These are phyloP conservation scores for Hymenoscyphus linearis DNA, from an alignment of 2,329 filamentous ascomycete species.

Conservation along the genomic window DNA sequence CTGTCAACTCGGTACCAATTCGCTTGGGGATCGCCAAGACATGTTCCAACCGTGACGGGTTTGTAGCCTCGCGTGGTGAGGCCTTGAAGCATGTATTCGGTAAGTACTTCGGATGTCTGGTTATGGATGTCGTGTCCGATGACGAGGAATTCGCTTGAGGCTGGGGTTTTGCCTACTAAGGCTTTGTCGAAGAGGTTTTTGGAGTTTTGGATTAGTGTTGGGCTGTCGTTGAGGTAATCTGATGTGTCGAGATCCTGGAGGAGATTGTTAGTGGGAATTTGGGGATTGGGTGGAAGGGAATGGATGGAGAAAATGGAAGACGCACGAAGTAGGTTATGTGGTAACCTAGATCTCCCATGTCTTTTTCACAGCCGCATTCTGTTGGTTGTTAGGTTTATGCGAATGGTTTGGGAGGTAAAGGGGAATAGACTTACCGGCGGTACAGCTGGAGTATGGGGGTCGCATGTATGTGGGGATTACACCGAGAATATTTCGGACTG, in stretches of 20 bases:
- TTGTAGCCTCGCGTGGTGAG: conserved; percentile 32
- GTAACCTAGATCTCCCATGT: conserved; percentile 39
- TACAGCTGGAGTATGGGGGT: conserved; percentile 42
- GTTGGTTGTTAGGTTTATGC: background rate
- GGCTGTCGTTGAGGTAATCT: conserved; percentile 42
- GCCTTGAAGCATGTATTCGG: conserved; percentile 29
- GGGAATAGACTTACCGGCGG: conserved; percentile 12
- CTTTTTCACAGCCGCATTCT: conserved; percentile 31
- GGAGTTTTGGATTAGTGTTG: conserved; percentile 39
- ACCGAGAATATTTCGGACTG: conserved; percentile 48
- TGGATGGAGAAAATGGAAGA: no score
- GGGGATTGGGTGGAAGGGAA: background rate
- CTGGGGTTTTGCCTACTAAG: conserved; percentile 12
- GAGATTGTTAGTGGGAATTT: background rate
- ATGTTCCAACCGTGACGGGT: conserved; percentile 41
- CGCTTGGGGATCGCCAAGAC: conserved; percentile 37
- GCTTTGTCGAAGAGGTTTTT: conserved; percentile 34
- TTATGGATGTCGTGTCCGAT: conserved; percentile 41
- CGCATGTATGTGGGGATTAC: conserved; percentile 50
- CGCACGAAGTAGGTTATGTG: conserved; percentile 43
- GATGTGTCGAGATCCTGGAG: conserved; percentile 39
- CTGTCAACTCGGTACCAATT: conserved; percentile 37
- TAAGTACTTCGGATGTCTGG: conserved; percentile 30
- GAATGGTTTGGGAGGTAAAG: background rate
- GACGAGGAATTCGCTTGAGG: conserved; percentile 37